Evolutionary conservation across 1,284 basidiomycete species (phyloP), one percentile per base, ranked within the genome.

Genomic region (Trichosporon coremiiforme): DNA sequence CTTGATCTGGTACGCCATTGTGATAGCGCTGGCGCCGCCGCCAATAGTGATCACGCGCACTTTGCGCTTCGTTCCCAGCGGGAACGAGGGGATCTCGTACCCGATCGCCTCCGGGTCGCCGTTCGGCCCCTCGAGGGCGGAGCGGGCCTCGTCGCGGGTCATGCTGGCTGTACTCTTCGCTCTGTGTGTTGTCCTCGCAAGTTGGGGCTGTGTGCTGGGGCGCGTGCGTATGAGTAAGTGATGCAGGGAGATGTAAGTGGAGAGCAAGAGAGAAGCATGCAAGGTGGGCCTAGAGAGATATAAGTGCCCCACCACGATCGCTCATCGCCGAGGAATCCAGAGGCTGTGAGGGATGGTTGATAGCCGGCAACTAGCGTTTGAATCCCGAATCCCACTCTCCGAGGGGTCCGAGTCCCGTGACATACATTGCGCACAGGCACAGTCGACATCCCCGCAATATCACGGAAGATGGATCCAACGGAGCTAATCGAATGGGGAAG

Each of bases 101-200:
- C 71, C 70, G 31, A 69, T 62, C 12, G 71, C 71, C 35, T 70
- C 67, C 50, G n/a, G 33, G 64, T 71, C 68, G 66, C 68, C 66
- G 47, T 71, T 68, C 9, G 70, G 70, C 17, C 66, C 70, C 4
- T 62, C 66, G 60, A 67, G 66, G 9, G 57, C 29, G 25, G 29
- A 22, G 9, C 22, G 57, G 47, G 36, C 36, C 10, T 38, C 29
- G 29, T 60, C 55, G 29, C 25, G 25, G 17, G 55, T 57, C 55
- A 57, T 57, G 55, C 4, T 57, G 55, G n/a, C n/a, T n/a, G n/a
- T n/a, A n/a, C n/a, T 25, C 22, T 2, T 38, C 36, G n/a, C n/a
- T 7, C 10, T 4, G 36, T 10, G 5, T 12, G 36, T n/a, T n/a
- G n/a, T n/a, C n/a, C n/a, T n/a, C n/a, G n/a, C n/a, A n/a, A n/a